Base-by-base conservation (phyloP, 306 rosid genomes). In the Malus sieversii region DNA sequence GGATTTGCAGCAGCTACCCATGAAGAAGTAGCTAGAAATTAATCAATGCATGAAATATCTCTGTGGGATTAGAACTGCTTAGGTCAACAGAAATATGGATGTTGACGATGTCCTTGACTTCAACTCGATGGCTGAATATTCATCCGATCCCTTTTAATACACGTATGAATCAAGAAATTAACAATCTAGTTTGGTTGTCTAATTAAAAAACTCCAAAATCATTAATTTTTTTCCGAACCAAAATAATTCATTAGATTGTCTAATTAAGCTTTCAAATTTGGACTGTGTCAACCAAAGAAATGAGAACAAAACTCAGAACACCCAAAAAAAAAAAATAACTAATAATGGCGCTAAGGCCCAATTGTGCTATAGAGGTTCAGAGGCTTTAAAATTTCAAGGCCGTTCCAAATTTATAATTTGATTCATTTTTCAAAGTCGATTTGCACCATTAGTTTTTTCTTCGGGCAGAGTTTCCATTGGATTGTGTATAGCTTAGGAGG, bases 51-150 rank as follows among this genome's bases (percentile, higher is more conserved):
- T 58, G 67, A 57, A 35, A 58, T 22, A 60, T 55, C 8, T 10
- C 12, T 22, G 38, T 72, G 66, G 76, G 33, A 57, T 62, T 22
- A 66, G 76, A 58, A 58, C 68, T 40, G 68, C 40, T 73, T 59
- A 59, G 75, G 76, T 72, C 58, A 73, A 40, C 25, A 59, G 2
- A 73, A 18, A 73, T 23, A 15, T 14, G 62, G 69, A 58, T 58
- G 60, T 46, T 68, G 62, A 68, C 75, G 60, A 13, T 57, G 57
- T 52, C 46, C 63, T 25, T 55, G 66, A 71, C 52, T 71, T 9
- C 6, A 35, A 35, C 40, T 35, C 40, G 40, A 35, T 27, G 38
- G 5, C 19, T 51, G 38, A 13, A 15, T 4, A 29, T 4, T 9
- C 11, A 35, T 35, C 40, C n/a, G 14, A n/a, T 57, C 62, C 62